Conservation (phyloP, 139 green algal species). For the Volvox reticuliferus region DNA sequence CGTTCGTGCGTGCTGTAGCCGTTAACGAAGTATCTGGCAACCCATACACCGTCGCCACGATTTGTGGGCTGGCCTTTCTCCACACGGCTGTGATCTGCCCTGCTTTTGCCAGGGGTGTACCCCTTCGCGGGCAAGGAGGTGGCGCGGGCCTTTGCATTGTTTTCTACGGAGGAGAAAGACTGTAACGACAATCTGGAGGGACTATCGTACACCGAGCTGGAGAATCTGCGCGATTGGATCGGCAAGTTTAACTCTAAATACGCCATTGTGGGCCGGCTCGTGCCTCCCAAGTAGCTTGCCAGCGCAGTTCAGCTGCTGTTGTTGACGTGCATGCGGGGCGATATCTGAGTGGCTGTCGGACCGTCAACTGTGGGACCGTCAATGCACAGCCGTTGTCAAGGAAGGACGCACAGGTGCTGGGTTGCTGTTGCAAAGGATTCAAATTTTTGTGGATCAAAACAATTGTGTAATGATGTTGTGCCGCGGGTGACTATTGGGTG, state of each 20-base stretch:
- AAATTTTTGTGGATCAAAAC: no score
- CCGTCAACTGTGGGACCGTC: no score
- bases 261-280: conserved; percentile 63
- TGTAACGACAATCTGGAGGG: conserved; percentile 76
- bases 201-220: conserved; percentile 70
- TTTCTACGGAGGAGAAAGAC: conserved; percentile 80
- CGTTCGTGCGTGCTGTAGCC: no score
- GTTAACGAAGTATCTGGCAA: no score
- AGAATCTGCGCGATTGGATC: conserved; percentile 84
- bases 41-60: no score
- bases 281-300: background rate
- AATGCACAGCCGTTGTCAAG: no score
- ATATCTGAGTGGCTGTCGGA: no score
- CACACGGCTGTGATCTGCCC: background rate
- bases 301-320: background rate
- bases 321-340: no score
- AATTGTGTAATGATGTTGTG: no score
- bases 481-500: no score
- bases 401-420: no score
- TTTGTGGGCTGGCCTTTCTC: background rate
- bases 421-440: no score
- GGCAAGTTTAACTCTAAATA: conserved; percentile 84
- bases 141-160: conserved; percentile 84
- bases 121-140: conserved; percentile 88
- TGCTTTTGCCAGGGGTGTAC: conserved; percentile 71